Base-by-base conservation (phyloP, 2,329 filamentous ascomycete species). In the Metarhizium album region DNA sequence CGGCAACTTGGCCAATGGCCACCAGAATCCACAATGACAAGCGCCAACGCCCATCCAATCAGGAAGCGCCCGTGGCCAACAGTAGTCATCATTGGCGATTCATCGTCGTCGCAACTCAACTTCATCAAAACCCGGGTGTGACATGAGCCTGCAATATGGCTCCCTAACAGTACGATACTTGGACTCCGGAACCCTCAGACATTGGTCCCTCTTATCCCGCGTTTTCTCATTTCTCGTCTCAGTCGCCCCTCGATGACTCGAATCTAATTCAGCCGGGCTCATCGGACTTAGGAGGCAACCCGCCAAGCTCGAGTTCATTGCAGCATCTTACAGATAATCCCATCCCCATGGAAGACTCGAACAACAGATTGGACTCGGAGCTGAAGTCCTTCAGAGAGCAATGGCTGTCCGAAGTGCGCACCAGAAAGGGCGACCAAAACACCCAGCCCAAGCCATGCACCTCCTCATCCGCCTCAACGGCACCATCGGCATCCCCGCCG, bases 301-400 rank as follows among this genome's bases (percentile, higher is more conserved):
- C 7, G 7, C 27, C 27, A 29, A 29, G 27, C 11, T 13, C 8
- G 16, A 4, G 20, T 6, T 5, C 13, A 9, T 9, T 9, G 11
- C n/a, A 20, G 4, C 37, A 20, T 22, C 40, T 43, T 22, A 43
- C 40, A 43, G 18, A 11, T 9, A 29, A 29, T n/a, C n/a, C 18
- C 20, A 14, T 5, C 29, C 29, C 35, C 45, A 53, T 53, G 52
- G 46, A 13, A 35, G 33, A 48, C 11, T 45, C 52, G 22, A 33
- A 16, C 16, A 33, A 16, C 16, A 9, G 14, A 31, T 68, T 75
- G 40, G 79, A 79, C 63, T 75, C 83, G 45, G 90, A 95, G 67
- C 79, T 96, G 55, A 87, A 95, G 67, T 83, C 79, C 46, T 96
- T 96, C 69, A 83, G 90, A 59, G 78, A 80, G 61, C 78, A 89